Evolutionary conservation across 2,329 filamentous ascomycete species (phyloP).

Genomic region (Pseudogymnoascus sp.): DNA sequence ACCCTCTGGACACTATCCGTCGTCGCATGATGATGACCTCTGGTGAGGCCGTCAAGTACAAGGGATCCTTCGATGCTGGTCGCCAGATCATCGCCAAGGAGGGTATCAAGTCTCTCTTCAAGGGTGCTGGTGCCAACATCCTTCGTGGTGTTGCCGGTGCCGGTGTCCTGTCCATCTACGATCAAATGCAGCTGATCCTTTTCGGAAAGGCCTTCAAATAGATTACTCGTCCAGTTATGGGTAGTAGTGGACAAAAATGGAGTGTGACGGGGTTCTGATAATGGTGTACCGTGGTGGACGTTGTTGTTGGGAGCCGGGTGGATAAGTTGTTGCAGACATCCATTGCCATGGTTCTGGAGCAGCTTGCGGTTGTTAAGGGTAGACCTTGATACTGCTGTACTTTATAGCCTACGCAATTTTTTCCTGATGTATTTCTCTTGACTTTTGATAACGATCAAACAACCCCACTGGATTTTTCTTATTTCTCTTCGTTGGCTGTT

Average conservation of each 20-base stretch:
- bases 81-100: constrained; percentile 96
- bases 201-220: constrained; percentile 99
- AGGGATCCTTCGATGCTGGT: constrained; percentile 88
- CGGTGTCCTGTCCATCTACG: constrained; percentile 99
- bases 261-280: constrained; percentile 17
- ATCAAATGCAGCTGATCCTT: constrained; percentile 97
- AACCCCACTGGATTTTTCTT: not conserved
- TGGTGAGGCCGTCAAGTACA: constrained; percentile 99
- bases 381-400: constrained; percentile 27
- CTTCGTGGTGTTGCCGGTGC: constrained; percentile 99
- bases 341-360: constrained; percentile 29
- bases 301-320: constrained; percentile 16
- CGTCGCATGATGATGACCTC: constrained; percentile 99
- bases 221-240: constrained; percentile 20
- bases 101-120: constrained; percentile 99
- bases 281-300: constrained; percentile 14
- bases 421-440: constrained; percentile 27
- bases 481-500: constrained; percentile 9
- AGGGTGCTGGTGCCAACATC: constrained; percentile 99
- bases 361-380: constrained; percentile 25
- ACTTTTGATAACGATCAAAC: constrained; percentile 2
- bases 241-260: constrained; percentile 21
- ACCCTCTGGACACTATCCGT: constrained; percentile 99
- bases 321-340: constrained; percentile 26
- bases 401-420: constrained; percentile 32